Evolutionary conservation across 1,284 basidiomycete genomes (phyloP).

Genomic region (Cryptococcus jaspeensis): DNA sequence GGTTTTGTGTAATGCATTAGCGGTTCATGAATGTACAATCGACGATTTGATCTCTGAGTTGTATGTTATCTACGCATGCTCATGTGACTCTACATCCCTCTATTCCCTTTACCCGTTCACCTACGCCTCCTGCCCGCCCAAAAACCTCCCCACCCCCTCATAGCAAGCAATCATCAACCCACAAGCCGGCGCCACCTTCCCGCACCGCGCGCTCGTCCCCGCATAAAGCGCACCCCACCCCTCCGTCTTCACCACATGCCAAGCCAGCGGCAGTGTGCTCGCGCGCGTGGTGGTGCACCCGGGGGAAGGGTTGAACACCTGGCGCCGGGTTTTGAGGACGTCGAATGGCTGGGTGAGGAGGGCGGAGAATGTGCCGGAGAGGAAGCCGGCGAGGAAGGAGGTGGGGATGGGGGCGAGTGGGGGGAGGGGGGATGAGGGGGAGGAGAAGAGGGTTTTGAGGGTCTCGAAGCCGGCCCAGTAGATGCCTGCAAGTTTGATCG

Average conservation of each 20-base stretch:
- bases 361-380: slow-evolving; percentile 63
- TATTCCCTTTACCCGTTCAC: no score
- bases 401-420: slow-evolving; percentile 37
- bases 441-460: slow-evolving; percentile 42
- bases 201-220: slow-evolving; percentile 82
- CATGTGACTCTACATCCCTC: no score
- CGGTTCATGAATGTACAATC: no score
- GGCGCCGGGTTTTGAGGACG: slow-evolving; percentile 89
- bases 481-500: slow-evolving; percentile 26
- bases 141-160: slow-evolving; percentile 63
- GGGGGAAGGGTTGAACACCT: slow-evolving; percentile 66
- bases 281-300: slow-evolving; percentile 45
- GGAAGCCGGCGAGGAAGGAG: slow-evolving; percentile 47
- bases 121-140: slow-evolving; percentile 26
- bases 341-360: slow-evolving; percentile 93
- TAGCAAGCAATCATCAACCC: slow-evolving; percentile 82
- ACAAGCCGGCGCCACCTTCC: slow-evolving; percentile 97
- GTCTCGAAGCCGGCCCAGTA: slow-evolving; percentile 52
- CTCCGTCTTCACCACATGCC: slow-evolving; percentile 73
- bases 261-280: slow-evolving; percentile 31
- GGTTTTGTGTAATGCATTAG: no score
- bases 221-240: slow-evolving; percentile 76
- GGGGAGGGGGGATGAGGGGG: slow-evolving; percentile 26
- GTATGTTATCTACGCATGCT: no score
- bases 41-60: no score